A percentile compares a stretch with the other conserved stretches of the same genome.
Conservation (phyloP, 805 yeast genomes). For the Schwanniomyces yamadae region DNA sequence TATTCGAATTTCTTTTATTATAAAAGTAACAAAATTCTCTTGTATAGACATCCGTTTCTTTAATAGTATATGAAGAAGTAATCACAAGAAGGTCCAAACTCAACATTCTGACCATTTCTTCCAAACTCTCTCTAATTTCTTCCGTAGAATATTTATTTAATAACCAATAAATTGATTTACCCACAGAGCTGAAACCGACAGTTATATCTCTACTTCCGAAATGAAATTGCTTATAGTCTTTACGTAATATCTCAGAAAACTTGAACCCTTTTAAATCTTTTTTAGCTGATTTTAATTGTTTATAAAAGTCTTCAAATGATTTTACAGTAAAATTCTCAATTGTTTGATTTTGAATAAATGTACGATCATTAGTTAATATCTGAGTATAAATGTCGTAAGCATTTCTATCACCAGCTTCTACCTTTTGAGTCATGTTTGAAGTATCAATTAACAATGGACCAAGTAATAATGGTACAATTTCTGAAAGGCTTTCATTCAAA, state of each 20-base stretch:
- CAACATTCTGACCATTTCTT: conserved; percentile 16
- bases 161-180: conserved; percentile 61
- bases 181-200: conserved; percentile 78
- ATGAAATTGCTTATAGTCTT: conserved; percentile 79
- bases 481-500: conserved; percentile 15
- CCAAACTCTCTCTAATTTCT: conserved; percentile 24
- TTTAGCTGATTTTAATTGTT: conserved; percentile 47
- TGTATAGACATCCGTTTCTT: conserved; percentile 29
- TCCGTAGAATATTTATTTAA: conserved; percentile 20
- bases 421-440: conserved; percentile 59
- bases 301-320: conserved; percentile 15
- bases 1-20: conserved; percentile 6
- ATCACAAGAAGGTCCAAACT: conserved; percentile 31
- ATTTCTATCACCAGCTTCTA: conserved; percentile 55
- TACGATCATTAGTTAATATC: no score
- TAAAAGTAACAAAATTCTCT: conserved; percentile 34
- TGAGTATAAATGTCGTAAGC: conserved; percentile 42
- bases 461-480: conserved; percentile 47
- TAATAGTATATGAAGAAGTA: conserved; percentile 40
- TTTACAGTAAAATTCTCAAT: background rate
- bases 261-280: conserved; percentile 61
- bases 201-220: conserved; percentile 28
- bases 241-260: conserved; percentile 61
- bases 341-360: background rate
- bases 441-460: conserved; percentile 83